Percentiles rank a stretch among this genome's conserved stretches.
These are phyloP conservation scores for Fraxinus latifolia DNA, from an alignment of 305 asterid species.

Conservation along the genomic window DNA sequence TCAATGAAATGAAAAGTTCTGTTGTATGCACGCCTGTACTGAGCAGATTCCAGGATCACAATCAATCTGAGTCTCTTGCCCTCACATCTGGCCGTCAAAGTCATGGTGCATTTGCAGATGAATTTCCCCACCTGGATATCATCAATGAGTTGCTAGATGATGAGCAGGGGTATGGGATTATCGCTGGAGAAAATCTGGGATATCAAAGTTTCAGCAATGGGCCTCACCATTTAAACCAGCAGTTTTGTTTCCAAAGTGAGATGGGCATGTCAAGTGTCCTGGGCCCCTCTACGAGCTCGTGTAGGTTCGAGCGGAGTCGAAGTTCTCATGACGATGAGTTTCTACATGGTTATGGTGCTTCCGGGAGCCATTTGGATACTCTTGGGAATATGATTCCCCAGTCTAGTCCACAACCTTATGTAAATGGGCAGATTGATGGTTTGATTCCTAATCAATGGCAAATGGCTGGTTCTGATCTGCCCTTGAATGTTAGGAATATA, in stretches of 20 bases:
- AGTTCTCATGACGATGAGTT: constrained; percentile 50
- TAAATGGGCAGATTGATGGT: constrained; percentile 61
- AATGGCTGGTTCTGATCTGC: constrained; percentile 53
- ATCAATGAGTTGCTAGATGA: constrained; percentile 92
- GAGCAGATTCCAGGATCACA: constrained; percentile 48
- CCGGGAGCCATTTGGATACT: constrained; percentile 43
- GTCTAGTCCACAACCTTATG: constrained; percentile 37
- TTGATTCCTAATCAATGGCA: constrained; percentile 67
- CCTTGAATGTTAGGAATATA: constrained; percentile 37
- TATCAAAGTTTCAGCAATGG: constrained; percentile 49
- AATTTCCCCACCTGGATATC: constrained; percentile 86
- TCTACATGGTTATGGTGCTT: constrained; percentile 41
- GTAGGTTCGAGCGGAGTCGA: constrained; percentile 55
- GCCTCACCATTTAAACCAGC: constrained; percentile 54
- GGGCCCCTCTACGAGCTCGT: constrained; percentile 46
- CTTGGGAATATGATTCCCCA: constrained; percentile 54
- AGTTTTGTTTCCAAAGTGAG: constrained; percentile 59
- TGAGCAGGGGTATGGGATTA: constrained; percentile 53
- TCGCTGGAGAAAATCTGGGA: constrained; percentile 26
- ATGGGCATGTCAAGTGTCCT: constrained; percentile 37
- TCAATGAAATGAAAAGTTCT: constrained; percentile 41
- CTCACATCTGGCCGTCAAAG: constrained; percentile 50
- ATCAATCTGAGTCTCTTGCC: constrained; percentile 17
- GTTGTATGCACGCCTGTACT: constrained; percentile 39
- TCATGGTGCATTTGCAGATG: constrained; percentile 52